Evolutionary conservation across 805 yeast species (phyloP), one percentile per base, ranked within the genome.

Genomic region (Metschnikowia chrysomelidarum): DNA sequence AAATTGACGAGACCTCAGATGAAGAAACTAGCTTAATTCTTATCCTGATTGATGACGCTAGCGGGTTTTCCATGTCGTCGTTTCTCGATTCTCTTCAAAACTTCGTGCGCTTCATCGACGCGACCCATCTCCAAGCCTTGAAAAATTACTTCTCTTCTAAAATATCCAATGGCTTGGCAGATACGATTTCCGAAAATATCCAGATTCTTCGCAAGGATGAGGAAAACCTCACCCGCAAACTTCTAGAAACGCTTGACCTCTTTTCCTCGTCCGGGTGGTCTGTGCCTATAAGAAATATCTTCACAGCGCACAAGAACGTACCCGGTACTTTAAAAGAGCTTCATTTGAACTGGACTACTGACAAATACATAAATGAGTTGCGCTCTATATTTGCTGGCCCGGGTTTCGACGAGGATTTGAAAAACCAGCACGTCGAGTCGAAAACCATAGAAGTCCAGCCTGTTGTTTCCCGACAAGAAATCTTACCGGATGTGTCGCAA

Each of bases 71-170:
- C 5, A 37, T 37, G 26, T 27, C 18, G 17, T 16, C 27, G n/a
- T 50, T 44, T 30, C 48, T 64, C 29, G 29, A 40, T 18, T 60
- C 69, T 1, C 32, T 58, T 9, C 40, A 44, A 6, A 44, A 43
- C 26, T 60, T 66, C 24, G 50, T 66, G 13, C 34, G 40, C 13
- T 64, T 62, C 33, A 50, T 66, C 23, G 60, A 64, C 39, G 19
- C 49, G 10, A 32, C 62, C 12, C 36, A 47, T 18, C 39, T 53
- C 16, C 49, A 34, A 3, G 29, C 51, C 1, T 38, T 63, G 28
- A 60, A 54, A 21, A 50, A 53, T 21, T 58, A 40, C 25, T 56
- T 50, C 35, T 51, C 50, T 34, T 47, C 59, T 10, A 54, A 55
- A 35, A 46, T 65, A 4, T 59, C 66, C 21, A 54, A 51, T 33